Base-by-base conservation (phyloP, 2,329 filamentous ascomycete genomes). In the Fonsecaea nubica region DNA sequence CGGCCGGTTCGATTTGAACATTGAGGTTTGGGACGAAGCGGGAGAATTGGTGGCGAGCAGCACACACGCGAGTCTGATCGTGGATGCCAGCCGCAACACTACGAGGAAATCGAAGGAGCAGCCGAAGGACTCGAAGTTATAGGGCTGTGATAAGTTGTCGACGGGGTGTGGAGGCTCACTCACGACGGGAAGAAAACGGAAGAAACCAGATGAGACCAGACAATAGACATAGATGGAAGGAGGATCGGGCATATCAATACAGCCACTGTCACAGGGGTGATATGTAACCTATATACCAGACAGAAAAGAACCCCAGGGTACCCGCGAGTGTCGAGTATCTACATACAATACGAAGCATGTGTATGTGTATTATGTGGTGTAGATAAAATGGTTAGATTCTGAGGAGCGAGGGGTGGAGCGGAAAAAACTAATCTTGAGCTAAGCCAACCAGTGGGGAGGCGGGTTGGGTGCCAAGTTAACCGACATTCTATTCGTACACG, bases 1-100 rank as follows among this genome's bases (percentile, higher is more conserved):
- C 69, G 92, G 92, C 0, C 82, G 90, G 65, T 89, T 91, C 75
- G 92, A 96, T 79, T 74, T 93, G 54, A 90, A 94, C 70, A 82
- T 94, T 25, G 78, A 88, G 33, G 79, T 93, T 2, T 77, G 89
- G 75, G 89, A 93, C 78, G 83, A 83, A 40, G 74, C 77, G 1
- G 88, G 87, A 0, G 87, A 91, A 54, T 72, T 92, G 45, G 84
- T 93, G 33, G 89, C 89, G 1, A 73, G 92, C 68, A 89, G 87
- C 74, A 84, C 88, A 72, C 90, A 93, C 76, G 85, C 92, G 67
- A 85, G 83, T 21, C 79, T 92, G 74, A 85, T 90, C 35, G 73
- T 92, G 54, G 82, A 83, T 65, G 83, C 85, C n/a, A 84, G 84
- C 72, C 85, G 89, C 71, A 93, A 92, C 77, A 62, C 53, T 10